Percentiles rank a stretch among this genome's conserved stretches.
Evolutionary conservation across 345 rosid genomes (phyloP).

Genomic region (Turritis glabra): DNA sequence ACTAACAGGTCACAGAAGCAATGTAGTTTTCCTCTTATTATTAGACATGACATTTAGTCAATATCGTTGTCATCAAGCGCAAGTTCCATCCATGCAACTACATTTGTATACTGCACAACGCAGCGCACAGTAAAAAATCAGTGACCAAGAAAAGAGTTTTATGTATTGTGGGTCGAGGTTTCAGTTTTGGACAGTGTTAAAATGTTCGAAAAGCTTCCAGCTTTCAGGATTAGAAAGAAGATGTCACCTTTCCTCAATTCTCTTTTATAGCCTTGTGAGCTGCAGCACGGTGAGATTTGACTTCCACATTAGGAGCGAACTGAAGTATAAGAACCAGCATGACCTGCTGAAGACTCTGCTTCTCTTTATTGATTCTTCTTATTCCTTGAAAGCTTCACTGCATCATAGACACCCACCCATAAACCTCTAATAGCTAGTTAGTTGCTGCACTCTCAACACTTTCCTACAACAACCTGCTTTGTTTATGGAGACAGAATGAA

Average conservation of each 20-base stretch:
- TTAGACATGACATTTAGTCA: neutral
- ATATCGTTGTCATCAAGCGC: slow-evolving; percentile 36
- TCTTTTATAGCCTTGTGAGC: neutral
- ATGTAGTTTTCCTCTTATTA: slow-evolving; percentile 36
- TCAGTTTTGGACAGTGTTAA: neutral
- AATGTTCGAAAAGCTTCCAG: neutral
- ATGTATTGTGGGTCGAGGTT: neutral
- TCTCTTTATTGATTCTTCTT: neutral
- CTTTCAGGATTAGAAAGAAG: no score
- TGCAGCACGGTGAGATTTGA: neutral
- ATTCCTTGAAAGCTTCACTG: neutral
- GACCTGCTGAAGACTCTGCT: neutral
- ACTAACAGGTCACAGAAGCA: slow-evolving; percentile 54
- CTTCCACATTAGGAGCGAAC: neutral
- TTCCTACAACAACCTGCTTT: no score
- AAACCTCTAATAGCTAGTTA: neutral
- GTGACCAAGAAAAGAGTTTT: neutral
- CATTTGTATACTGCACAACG: slow-evolving; percentile 55
- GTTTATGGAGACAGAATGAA: no score
- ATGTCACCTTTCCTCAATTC: neutral
- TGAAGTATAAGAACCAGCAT: neutral
- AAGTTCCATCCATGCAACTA: slow-evolving; percentile 75
- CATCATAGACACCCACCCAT: neutral
- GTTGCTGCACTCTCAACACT: neutral
- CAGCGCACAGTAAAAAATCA: neutral